Base-by-base conservation (phyloP, 495 filamentous ascomycete genomes). In the Penicillium argentinense region DNA sequence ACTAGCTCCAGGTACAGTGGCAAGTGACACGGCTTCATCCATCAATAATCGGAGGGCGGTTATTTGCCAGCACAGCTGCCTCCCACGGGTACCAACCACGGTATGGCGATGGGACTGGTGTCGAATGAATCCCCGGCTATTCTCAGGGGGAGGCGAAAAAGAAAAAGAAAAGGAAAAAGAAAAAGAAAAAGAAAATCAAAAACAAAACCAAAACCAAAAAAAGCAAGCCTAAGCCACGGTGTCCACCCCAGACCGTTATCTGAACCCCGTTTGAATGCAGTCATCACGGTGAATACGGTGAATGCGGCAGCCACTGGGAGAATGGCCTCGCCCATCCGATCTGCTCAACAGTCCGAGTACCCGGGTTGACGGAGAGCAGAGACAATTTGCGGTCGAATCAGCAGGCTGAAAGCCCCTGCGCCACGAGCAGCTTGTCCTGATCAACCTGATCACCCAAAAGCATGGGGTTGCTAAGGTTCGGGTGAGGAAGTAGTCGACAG, bases 71-170 rank as follows among this genome's bases (percentile, higher is more conserved):
- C 5, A 7, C 8, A 7, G 16, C 33, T 36, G 46, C 19, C 39
- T 29, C 27, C 16, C 24, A 54, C 51, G 54, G 51, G 44, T 51
- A 49, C 5, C 19, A 55, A 49, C 54, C 54, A 48, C 36, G 52
- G 59, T 45, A 39, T 21, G 28, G 17, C 19, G 39, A 59, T 49
- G 46, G 58, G 45, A 51, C 54, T 40, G 41, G 24, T 4, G 16
- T 39, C 34, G 16, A 39, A 13, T 32, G 38, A 37, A 46, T n/a
- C 46, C 45, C 33, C 29, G 17, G 4, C 33, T 36, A 36, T 36
- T 36, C 33, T 36, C 33, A 36, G 33, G 33, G 33, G 33, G 33
- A 36, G 33, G 33, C 33, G n/a, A 36, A 36, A 36, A 36, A 8
- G 7, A 36, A 18, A 8, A 19, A 4, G 17, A 16, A 33, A n/a